These are phyloP conservation scores for Lachancea kluyveri DNA, from an alignment of 805 yeast genomes.

Conservation along the genomic window DNA sequence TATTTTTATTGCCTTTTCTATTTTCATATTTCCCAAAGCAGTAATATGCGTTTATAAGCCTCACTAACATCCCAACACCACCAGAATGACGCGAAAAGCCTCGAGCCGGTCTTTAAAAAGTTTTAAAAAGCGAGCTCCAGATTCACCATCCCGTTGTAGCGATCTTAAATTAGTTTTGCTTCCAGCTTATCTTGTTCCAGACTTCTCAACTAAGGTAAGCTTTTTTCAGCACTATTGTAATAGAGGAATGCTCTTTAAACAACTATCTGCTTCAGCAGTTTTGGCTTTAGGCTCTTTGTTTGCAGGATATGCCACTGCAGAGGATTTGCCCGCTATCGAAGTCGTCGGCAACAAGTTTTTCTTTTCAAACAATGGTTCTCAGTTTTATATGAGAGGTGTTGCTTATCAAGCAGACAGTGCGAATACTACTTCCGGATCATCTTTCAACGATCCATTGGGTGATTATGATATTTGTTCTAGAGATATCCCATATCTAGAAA, in stretches of 20 bases:
- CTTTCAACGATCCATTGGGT: conserved; percentile 67
- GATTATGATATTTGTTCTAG: conserved; percentile 55
- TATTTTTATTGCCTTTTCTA: no score
- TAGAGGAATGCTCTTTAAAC: conserved; percentile 33
- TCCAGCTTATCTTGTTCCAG: no score
- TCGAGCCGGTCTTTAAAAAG: no score
- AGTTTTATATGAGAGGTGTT: conserved; percentile 69
- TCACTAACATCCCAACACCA: neutral
- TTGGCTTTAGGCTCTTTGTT: conserved; percentile 26
- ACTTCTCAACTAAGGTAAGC: no score
- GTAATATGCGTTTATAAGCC: neutral
- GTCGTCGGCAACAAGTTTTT: conserved; percentile 73
- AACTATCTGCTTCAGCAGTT: conserved; percentile 33
- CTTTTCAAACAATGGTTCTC: conserved; percentile 72
- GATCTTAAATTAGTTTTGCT: no score
- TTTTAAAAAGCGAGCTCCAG: no score
- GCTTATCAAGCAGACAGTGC: conserved; percentile 73
- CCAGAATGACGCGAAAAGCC: neutral
- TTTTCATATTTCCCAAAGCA: no score
- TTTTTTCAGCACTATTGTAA: no score
- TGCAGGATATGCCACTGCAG: conserved; percentile 32
- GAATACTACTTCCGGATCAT: conserved; percentile 37
- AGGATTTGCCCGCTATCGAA: conserved; percentile 56
- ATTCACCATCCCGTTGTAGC: no score
- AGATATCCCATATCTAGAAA: conserved; percentile 66